A percentile compares a stretch with the other conserved stretches of the same genome.
Evolutionary conservation across 1,139 yeast species (phyloP).

Genomic region (Kodamaea arcana): DNA sequence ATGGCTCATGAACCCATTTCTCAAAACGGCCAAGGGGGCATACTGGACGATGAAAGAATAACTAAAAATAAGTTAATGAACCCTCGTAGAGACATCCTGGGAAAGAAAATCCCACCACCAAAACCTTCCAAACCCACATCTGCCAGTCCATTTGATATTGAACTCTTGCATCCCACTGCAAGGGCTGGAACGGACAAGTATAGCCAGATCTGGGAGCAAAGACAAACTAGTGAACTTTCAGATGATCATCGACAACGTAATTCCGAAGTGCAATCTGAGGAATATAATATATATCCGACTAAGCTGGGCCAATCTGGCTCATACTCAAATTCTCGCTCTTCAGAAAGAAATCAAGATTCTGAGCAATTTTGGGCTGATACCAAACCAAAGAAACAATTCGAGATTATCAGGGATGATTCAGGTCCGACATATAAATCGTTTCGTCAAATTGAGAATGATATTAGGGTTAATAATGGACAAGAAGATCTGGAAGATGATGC

Average conservation of each 20-base stretch:
- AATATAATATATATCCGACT: no score
- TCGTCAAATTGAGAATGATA: slow-evolving; percentile 19
- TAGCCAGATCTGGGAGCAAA: neutral
- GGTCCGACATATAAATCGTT: slow-evolving; percentile 15
- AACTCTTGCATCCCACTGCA: slow-evolving; percentile 21
- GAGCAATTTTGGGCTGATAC: neutral
- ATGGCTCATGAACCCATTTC: no score
- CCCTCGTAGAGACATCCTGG: slow-evolving; percentile 7
- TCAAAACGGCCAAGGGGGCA: no score
- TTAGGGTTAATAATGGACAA: slow-evolving; percentile 9
- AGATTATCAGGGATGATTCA: slow-evolving; percentile 1
- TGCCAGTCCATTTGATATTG: slow-evolving; percentile 12
- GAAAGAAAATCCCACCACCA: slow-evolving; percentile 9
- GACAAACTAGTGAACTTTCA: no score
- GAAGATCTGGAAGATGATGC: neutral
- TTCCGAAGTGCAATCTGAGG: no score
- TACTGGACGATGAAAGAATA: no score
- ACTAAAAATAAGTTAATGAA: no score
- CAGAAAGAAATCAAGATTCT: neutral
- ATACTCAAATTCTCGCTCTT: no score
- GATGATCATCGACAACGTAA: no score
- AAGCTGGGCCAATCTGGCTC: neutral
- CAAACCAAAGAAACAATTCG: slow-evolving; percentile 4
- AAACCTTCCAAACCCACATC: slow-evolving; percentile 9
- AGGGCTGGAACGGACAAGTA: neutral